Evolutionary conservation across 257 asterid species (phyloP), one percentile per base, ranked within the genome.

Genomic region (Osmanthus fragrans): DNA sequence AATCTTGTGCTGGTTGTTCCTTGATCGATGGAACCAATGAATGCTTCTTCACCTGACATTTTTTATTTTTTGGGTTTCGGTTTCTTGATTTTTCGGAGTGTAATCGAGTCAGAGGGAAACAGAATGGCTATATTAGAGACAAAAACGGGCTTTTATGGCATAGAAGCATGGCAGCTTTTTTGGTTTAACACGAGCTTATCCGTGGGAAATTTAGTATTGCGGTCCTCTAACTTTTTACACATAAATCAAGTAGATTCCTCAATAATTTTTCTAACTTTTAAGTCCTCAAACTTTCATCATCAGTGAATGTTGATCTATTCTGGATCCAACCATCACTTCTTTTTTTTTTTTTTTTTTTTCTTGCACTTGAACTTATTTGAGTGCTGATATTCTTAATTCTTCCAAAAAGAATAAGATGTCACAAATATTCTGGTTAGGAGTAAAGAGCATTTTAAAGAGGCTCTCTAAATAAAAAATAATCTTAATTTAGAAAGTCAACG

Each of bases 1-100:
- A 95, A 95, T 76, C 99, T 79, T 6, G 99, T 90, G 87, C 99
- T 95, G 49, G 98, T 93, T 0, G 99, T 93, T 27, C 99, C 99
- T 81, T 96, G 99, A 92, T 96, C 99, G 13, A 96, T 83, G 1
- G 99, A 87, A 0, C 97, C 99, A 58, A 96, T 83, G 77, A 85
- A 96, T 12, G 85, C 93, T 29, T 87, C 89, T 34, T 75, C 74
- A 27, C 29, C 63, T n/a, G 88, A 72, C 88, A 87, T 87, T 66
- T 56, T 80, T 30, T 6, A 25, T 40, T 0, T 33, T 25, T 32
- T 33, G 4, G 9, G 25, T 9, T 74, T n/a, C 4, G 13, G 19
- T 45, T 51, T 0, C 40, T 76, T 23, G 7, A 25, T 13, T 42
- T 3, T 5, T 49, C 7, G 27, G 36, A 9, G 32, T 18, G 13